A percentile compares a stretch with the other conserved stretches of the same genome.
Conservation (phyloP, 1,139 yeast genomes). For the Lodderomyces parapsilosis region DNA sequence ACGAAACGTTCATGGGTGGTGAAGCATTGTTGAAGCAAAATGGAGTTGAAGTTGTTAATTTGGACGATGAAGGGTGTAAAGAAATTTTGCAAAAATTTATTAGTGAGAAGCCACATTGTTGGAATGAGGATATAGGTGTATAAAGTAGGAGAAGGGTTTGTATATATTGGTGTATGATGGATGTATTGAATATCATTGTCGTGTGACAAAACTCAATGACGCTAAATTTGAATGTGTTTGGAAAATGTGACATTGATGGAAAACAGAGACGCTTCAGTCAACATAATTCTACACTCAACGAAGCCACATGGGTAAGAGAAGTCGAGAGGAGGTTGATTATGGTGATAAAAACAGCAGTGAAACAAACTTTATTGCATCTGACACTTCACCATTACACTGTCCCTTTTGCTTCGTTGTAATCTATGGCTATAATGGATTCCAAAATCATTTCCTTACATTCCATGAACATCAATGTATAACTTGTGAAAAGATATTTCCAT, state of each 20-base stretch:
- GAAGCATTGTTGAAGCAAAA: slow-evolving; percentile 65
- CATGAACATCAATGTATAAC: slow-evolving; percentile 36
- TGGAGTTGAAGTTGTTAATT: slow-evolving; percentile 74
- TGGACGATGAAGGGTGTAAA: slow-evolving; percentile 67
- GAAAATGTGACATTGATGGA: not conserved
- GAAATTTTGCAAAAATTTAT: slow-evolving; percentile 76
- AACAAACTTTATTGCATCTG: not conserved
- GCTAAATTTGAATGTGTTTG: not conserved
- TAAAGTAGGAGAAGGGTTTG: slow-evolving; percentile 16
- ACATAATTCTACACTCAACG: not conserved
- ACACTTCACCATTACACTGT: not conserved
- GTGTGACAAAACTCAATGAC: not conserved
- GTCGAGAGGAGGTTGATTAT: not conserved
- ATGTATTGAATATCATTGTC: not conserved
- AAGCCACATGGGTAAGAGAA: slow-evolving; percentile 3
- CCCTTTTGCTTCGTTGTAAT: not conserved
- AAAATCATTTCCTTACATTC: slow-evolving; percentile 3
- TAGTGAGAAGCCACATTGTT: slow-evolving; percentile 69
- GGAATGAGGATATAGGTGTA: slow-evolving; percentile 91
- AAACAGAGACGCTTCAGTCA: not conserved
- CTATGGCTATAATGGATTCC: not conserved
- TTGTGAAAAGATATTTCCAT: slow-evolving; percentile 46
- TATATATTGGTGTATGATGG: not conserved
- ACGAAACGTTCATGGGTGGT: slow-evolving; percentile 71
- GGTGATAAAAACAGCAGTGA: not conserved